Evolutionary conservation across 1,139 yeast genomes (phyloP), one percentile per base, ranked within the genome.

Genomic region (Yamadazyma taylorii): DNA sequence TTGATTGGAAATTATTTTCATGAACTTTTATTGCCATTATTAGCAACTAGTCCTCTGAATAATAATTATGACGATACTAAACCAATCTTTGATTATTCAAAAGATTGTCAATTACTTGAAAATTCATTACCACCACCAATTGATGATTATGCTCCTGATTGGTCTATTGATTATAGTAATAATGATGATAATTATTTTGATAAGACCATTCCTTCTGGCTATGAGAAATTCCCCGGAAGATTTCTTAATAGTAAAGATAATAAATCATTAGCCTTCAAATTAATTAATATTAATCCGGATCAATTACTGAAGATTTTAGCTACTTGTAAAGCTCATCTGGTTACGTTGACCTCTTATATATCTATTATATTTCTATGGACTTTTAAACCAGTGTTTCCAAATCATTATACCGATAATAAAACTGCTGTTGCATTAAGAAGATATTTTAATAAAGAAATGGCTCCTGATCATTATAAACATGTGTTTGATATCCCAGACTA

Each of bases 1-100:
- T 51, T 68, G 5, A 70, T 63, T n/a, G 75, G 66, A 0, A 54
- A 53, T 26, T 55, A 56, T 33, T 63, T 70, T 48, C 75, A 69
- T 41, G 68, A 69, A 46, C 52, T 58, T 10, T 57, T 70, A 19
- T 46, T 67, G 15, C n/a, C n/a, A n/a, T n/a, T n/a, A n/a, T n/a
- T n/a, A n/a, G n/a, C n/a, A n/a, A n/a, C n/a, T n/a, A n/a, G n/a
- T n/a, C n/a, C n/a, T n/a, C n/a, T n/a, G n/a, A n/a, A n/a, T n/a
- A n/a, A n/a, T n/a, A n/a, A n/a, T n/a, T n/a, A n/a, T n/a, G n/a
- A n/a, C n/a, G n/a, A n/a, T n/a, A n/a, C 35, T 4, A 15, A 17
- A 7, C 12, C 30, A 7, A 4, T 51, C 1, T 66, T 67, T 38
- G 51, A 58, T 32, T 52, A 33, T 24, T 36, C 39, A 2, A 25